Evolutionary conservation across 345 rosid species (phyloP).

Genomic region (Pelargonium nanum): DNA sequence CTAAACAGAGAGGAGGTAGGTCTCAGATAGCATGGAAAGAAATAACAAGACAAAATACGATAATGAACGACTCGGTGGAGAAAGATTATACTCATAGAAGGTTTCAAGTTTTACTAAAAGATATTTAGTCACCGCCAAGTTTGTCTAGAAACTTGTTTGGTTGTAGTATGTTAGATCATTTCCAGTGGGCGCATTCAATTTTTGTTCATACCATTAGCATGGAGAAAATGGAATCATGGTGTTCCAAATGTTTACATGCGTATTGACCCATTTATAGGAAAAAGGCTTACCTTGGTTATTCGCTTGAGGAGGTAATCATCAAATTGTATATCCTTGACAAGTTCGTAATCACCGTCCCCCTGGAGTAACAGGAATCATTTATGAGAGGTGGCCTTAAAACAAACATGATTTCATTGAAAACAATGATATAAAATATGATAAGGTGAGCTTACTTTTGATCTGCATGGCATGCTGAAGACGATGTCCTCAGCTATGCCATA

Average conservation of each 20-base stretch:
- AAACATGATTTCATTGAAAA: neutral
- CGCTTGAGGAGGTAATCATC: constrained; percentile 76
- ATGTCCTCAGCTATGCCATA: constrained; percentile 79
- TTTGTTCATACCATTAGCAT: neutral
- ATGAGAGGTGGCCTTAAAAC: neutral
- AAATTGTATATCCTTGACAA: constrained; percentile 68
- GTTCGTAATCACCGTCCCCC: constrained; percentile 98
- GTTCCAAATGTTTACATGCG: neutral
- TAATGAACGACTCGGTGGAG: no score
- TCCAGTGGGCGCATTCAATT: no score
- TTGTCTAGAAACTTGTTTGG: no score
- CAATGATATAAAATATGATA: neutral
- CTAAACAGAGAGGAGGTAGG: no score
- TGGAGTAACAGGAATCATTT: constrained; percentile 14
- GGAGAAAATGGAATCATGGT: neutral
- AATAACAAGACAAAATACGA: no score
- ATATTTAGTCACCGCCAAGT: no score
- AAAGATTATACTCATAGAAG: no score
- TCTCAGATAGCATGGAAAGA: no score
- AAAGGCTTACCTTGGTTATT: constrained; percentile 64
- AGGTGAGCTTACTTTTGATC: constrained; percentile 52
- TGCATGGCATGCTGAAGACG: constrained; percentile 96
- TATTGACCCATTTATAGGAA: neutral
- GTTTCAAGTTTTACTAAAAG: no score
- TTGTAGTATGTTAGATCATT: no score